Evolutionary conservation across 2,329 filamentous ascomycete species (phyloP).

Genomic region (Penicillium sp.): DNA sequence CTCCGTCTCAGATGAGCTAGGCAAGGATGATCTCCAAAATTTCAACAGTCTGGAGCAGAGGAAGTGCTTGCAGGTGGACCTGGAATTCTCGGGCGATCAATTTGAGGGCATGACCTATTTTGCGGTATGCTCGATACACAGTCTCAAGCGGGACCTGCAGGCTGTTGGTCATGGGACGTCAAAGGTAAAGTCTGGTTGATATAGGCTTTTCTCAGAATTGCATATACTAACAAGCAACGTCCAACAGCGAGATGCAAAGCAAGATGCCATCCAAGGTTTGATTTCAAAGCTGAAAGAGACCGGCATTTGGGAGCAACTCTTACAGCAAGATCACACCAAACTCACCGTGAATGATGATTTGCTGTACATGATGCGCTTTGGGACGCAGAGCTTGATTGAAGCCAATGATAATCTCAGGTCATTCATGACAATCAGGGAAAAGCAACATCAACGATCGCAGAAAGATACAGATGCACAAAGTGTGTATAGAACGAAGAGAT

Average conservation of each 20-base stretch:
- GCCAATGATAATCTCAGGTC: constrained; percentile 3
- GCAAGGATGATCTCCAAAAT: neutral
- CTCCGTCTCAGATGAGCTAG: neutral
- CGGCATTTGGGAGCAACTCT: constrained; percentile 8
- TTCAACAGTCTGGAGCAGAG: constrained; percentile 1
- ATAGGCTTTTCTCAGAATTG: neutral
- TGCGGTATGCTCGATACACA: neutral
- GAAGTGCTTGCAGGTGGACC: neutral
- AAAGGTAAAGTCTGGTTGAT: neutral
- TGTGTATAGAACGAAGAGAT: constrained; percentile 10
- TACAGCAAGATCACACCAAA: neutral
- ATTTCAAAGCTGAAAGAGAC: constrained; percentile 5
- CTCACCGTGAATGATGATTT: constrained; percentile 17
- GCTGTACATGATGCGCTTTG: constrained; percentile 8
- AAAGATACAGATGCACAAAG: neutral
- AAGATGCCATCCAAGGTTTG: constrained; percentile 7
- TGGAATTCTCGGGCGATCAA: constrained; percentile 7
- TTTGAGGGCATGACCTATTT: constrained; percentile 5
- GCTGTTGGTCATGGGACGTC: neutral
- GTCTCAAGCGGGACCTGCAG: neutral
- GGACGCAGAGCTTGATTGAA: constrained; percentile 9
- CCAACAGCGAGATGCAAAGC: constrained; percentile 10
- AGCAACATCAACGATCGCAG: neutral
- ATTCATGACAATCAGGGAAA: neutral
- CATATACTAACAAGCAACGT: neutral